Evolutionary conservation across 306 rosid genomes (phyloP), one percentile per base, ranked within the genome.

Genomic region (Heteromeles arbutifolia): DNA sequence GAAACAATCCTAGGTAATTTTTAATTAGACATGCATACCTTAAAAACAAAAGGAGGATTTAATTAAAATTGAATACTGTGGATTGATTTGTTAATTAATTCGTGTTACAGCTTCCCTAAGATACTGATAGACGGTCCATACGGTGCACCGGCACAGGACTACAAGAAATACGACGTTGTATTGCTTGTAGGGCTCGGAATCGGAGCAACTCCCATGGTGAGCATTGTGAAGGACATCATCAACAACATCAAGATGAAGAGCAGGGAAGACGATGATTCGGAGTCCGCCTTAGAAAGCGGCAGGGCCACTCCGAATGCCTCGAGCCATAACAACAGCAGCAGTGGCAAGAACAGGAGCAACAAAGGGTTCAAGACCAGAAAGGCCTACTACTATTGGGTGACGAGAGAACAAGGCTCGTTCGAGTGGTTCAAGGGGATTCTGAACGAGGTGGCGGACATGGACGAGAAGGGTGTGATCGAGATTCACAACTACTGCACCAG

Each of bases 101-200:
- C 3, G 48, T 21, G 48, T 7, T 59, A 15, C 71, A 84, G 86
- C 73, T 82, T 84, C 25, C 91, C 91, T 0, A 87, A 79, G 74
- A 85, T 87, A 15, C 52, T 81, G 73, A 87, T 87, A 11, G 89
- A 87, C 83, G 91, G 91, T 32, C 85, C 91, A 66, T 87, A 83
- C 14, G 91, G 89, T 25, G 91, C 91, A 4, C 91, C 91, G 3
- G 89, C 91, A 48, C 91, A 87, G 77, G 89, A 87, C 84, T 87
- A 85, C 84, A 85, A 83, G 79, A 85, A 85, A 44, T 87, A 87
- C 76, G 91, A 85, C 43, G 91, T 85, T 45, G 91, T 87, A 3
- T 54, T 87, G 69, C 83, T 87, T 9, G 87, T 87, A 1, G 91
- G 91, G 24, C 87, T 87, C 6, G 91, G 91, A 14, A 87, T 87